These are phyloP conservation scores for Magnusiomyces suaveolens DNA, from an alignment of 1,139 yeast genomes.

Conservation along the genomic window DNA sequence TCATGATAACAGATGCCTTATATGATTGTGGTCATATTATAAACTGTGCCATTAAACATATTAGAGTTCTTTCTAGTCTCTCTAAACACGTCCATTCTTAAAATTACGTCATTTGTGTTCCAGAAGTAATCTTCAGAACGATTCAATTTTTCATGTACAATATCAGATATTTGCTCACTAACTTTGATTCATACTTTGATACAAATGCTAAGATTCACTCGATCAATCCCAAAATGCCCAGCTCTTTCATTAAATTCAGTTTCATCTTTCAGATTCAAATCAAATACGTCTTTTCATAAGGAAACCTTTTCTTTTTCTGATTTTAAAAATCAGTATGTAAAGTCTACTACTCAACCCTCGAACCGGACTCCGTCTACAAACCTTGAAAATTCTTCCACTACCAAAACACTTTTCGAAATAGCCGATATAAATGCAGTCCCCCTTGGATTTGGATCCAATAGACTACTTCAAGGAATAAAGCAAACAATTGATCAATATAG, in stretches of 20 bases:
- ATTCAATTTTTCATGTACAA: too few species aligned
- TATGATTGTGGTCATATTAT: too few species aligned
- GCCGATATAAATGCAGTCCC: not conserved
- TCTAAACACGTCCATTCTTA: too few species aligned
- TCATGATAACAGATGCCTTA: too few species aligned
- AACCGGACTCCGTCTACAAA: not conserved
- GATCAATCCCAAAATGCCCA: not conserved
- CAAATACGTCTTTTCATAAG: not conserved
- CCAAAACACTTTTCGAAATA: not conserved
- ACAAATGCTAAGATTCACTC: not conserved
- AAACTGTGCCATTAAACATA: too few species aligned
- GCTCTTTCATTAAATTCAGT: not conserved
- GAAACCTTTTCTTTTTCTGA: not conserved
- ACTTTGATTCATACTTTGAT: not conserved
- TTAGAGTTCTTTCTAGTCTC: too few species aligned
- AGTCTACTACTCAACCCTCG: not conserved
- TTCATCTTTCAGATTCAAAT: not conserved
- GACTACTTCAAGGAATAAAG: constrained; percentile 14
- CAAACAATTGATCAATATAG: constrained; percentile 44
- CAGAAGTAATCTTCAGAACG: not conserved
- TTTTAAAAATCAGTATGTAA: not conserved
- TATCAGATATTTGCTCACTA: not conserved
- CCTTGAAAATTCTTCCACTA: not conserved
- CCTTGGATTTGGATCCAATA: constrained; percentile 18
- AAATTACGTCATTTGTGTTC: too few species aligned